Base-by-base conservation (phyloP, 257 asterid species). In the Solanum sejunctum region DNA sequence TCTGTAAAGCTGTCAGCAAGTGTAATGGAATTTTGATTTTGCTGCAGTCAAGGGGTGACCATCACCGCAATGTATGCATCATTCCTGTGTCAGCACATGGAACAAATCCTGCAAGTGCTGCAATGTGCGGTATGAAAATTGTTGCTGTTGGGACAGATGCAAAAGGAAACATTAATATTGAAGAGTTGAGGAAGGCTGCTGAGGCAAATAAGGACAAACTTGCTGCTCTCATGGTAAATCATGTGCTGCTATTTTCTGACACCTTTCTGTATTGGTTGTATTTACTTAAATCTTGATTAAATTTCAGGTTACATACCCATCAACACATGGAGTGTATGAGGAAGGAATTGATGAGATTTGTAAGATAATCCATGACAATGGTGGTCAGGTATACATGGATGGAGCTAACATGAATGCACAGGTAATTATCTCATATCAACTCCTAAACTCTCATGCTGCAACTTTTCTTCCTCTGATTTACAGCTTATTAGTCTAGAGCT, bases 361-460 rank as follows among this genome's bases (percentile, higher is more conserved):
- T 90, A 92, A 92, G 89, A 94, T 97, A 78, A 95, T 97, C 91
- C 99, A 97, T 56, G 96, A 97, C 81, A 95, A 97, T 72, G 98
- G 98, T 63, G 99, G 99, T 84, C 99, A 97, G 91, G 99, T 97
- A 64, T 97, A 97, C 93, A 97, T 95, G 98, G 99, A 97, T 85
- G 99, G 99, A 90, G 99, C 99, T 79, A 97, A 97, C 97, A 97
- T 97, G 99, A 97, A 97, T 54, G 99, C 99, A 82, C 99, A 97
- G 98, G 99, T 97, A 91, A 20, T 83, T 52, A 77, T 47, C 47
- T 52, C 49, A 32, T 78, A 54, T 52, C 6, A 49, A 51, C 63
- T 75, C 28, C 47, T 78, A 78, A 52, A 47, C 80, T 72, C 57
- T 72, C 80, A 11, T 72, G 20, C 57, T 45, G 80, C 45, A n/a